phyloP scores from a whole-genome alignment of 2,329 filamentous ascomycete genomes.

The Graphium sp. region DNA sequence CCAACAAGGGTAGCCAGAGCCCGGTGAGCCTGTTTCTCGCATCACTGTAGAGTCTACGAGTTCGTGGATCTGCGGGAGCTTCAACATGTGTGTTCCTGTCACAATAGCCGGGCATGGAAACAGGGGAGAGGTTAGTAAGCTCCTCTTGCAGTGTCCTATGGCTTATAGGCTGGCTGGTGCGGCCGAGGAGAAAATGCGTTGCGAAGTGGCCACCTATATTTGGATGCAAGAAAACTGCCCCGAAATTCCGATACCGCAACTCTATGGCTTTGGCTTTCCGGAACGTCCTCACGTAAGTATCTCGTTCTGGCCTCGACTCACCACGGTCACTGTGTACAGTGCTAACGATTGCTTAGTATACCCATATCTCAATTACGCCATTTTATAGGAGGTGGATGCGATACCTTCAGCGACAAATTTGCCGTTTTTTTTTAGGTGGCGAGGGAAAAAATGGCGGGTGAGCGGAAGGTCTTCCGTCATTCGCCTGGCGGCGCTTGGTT shows the following conservation, averaged over 20 bases:
- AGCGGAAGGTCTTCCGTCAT: too few species aligned
- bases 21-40: too few species aligned
- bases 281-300: conserved; percentile 7
- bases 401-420: conserved; percentile 3
- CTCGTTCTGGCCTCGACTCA: not conserved
- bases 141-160: conserved; percentile 8
- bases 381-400: conserved; percentile 3
- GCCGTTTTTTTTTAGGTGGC: conserved; percentile 5
- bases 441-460: too few species aligned
- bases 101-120: conserved; percentile 3
- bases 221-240: conserved; percentile 15
- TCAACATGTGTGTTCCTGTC: conserved; percentile 8
- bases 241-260: conserved; percentile 11
- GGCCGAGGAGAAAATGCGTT: conserved; percentile 15
- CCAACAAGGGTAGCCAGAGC: too few species aligned
- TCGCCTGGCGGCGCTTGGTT: too few species aligned
- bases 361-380: conserved; percentile 5
- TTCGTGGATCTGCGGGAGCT: conserved; percentile 7
- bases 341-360: conserved; percentile 6
- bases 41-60: not conserved
- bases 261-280: conserved; percentile 8
- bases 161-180: conserved; percentile 10
- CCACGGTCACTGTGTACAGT: too few species aligned
- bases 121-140: not conserved
- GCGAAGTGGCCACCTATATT: conserved; percentile 14